Evolutionary conservation across 441 rosid genomes (phyloP).

Genomic region (Mallotus japonicus): DNA sequence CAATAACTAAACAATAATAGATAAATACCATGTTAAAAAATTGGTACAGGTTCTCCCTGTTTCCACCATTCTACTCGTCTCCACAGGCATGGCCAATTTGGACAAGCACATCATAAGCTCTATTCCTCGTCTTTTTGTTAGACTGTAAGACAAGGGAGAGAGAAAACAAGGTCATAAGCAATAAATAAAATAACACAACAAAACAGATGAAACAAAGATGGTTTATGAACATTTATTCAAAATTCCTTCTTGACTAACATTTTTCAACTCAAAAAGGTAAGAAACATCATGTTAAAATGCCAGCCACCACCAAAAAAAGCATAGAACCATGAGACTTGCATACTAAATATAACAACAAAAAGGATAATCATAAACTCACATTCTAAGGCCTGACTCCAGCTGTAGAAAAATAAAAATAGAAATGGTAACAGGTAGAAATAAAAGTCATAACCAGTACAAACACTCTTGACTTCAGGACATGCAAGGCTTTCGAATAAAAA

Average conservation of each 20-base stretch:
- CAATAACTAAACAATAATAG: slow-evolving; percentile 8
- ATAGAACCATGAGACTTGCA: no score
- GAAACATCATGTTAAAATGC: not conserved
- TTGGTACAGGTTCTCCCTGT: slow-evolving; percentile 61
- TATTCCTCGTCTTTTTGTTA: slow-evolving; percentile 87
- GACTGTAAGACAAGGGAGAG: slow-evolving; percentile 40
- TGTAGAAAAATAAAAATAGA: not conserved
- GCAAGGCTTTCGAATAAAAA: not conserved
- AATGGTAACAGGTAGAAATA: not conserved
- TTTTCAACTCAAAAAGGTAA: not conserved
- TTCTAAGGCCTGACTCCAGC: not conserved
- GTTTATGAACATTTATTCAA: not conserved
- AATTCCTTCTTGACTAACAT: not conserved
- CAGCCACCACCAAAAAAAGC: not conserved
- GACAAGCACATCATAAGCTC: slow-evolving; percentile 90
- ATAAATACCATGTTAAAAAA: slow-evolving; percentile 73
- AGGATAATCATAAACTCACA: not conserved
- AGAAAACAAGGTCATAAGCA: not conserved
- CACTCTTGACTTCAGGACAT: not conserved
- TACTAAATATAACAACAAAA: not conserved
- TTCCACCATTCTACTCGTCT: slow-evolving; percentile 84
- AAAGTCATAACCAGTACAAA: not conserved
- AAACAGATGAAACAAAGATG: not conserved
- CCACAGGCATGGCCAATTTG: slow-evolving; percentile 91
- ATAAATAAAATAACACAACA: not conserved